Conservation (phyloP, 805 yeast genomes). For the Yarrowia sp. region DNA sequence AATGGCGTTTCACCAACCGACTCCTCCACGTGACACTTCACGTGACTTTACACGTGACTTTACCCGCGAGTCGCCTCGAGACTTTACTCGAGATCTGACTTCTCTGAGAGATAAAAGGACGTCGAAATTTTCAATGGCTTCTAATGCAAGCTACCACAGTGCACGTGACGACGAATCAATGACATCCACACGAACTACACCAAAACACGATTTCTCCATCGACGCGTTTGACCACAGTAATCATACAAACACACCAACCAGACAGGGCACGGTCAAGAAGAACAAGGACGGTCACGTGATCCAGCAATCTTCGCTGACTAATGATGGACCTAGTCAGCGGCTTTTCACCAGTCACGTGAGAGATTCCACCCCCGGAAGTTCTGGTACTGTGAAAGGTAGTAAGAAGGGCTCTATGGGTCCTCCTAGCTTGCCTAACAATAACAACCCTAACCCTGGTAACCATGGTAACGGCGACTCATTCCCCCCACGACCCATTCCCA, state of each 20-base stretch:
- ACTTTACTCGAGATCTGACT: not conserved
- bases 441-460: not conserved
- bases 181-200: not conserved
- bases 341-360: not conserved
- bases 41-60: not conserved
- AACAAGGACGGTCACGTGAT: not conserved
- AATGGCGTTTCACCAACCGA: not conserved
- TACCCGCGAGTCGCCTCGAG: too few species aligned
- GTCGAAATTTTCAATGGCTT: conserved; percentile 2
- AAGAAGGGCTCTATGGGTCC: not conserved
- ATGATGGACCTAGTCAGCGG: not conserved
- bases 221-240: conserved; percentile 1
- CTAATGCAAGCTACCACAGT: conserved; percentile 10
- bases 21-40: conserved; percentile 1
- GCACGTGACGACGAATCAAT: conserved; percentile 5
- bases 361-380: not conserved
- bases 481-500: not conserved
- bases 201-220: not conserved
- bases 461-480: not conserved
- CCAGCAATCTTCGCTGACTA: too few species aligned
- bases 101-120: not conserved
- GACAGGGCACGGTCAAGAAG: not conserved
- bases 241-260: conserved; percentile 3
- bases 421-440: not conserved
- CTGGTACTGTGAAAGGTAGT: not conserved